Evolutionary conservation across 202 grass and related monocot genomes (phyloP).

Genomic region (Eragrostis tef): DNA sequence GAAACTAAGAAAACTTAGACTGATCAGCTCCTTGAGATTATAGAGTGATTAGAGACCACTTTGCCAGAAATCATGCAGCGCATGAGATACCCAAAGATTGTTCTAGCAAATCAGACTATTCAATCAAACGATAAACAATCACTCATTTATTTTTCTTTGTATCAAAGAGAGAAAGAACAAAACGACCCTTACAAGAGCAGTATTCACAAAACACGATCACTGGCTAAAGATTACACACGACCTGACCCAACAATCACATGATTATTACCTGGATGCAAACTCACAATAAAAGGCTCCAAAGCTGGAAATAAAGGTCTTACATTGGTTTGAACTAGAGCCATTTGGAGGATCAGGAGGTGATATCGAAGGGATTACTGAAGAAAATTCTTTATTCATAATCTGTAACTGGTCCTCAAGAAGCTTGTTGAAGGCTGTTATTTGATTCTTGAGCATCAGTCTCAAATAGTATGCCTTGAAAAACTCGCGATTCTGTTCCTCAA

Average conservation of each 20-base stretch:
- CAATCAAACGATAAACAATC: conserved; percentile 3
- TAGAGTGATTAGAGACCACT: conserved; percentile 30
- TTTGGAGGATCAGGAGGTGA: conserved; percentile 62
- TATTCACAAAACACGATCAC: neutral
- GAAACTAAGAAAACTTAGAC: conserved; percentile 9
- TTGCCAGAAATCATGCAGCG: conserved; percentile 5
- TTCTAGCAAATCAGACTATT: conserved; percentile 8
- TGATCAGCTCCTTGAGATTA: conserved; percentile 1
- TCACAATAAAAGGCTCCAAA: conserved; percentile 18
- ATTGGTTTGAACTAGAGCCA: conserved; percentile 69
- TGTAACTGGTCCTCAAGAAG: conserved; percentile 49
- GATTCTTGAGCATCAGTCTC: too few species aligned
- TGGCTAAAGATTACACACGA: neutral
- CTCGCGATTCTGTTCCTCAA: conserved; percentile 39
- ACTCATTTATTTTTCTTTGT: neutral
- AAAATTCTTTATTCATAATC: conserved; percentile 76
- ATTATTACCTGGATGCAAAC: neutral
- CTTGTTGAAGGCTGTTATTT: too few species aligned
- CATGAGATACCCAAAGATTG: conserved; percentile 1
- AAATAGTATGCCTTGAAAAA: too few species aligned
- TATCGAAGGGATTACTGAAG: conserved; percentile 54
- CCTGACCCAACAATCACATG: neutral
- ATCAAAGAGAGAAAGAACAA: neutral
- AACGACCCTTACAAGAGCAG: neutral
- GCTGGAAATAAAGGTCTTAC: conserved; percentile 55